Base-by-base conservation (phyloP, 352 stramenopile genomes). In the Phytophthora vignae region DNA sequence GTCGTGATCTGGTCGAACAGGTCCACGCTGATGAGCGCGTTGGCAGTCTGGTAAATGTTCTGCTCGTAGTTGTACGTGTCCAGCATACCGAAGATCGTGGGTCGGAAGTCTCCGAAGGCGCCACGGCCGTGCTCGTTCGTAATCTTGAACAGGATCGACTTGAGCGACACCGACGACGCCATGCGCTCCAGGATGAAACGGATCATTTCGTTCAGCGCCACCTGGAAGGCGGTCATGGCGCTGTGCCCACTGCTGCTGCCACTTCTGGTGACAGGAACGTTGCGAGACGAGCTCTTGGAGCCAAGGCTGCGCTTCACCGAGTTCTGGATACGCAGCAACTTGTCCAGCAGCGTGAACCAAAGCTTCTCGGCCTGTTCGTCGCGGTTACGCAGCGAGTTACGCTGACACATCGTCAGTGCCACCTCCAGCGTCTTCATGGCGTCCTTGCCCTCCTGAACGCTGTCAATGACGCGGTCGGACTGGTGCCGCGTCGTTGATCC, bases 341-440 rank as follows among this genome's bases (percentile, higher is more conserved):
- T 91, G 78, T 99, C 96, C 27, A 99, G 73, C 25, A 98, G 82
- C 61, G 96, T 97, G 69, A 99, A 98, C 95, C 95, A 99, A 11
- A 98, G 82, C 60, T 98, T 96, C 66, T 97, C 94, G 6, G 94
- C 94, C 59, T 98, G 93, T 11, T 95, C 89, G 55, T 96, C 87
- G 33, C 80, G 85, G 68, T 96, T 94, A 38, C 87, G 85, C 44
- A 92, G 79, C 25, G 85, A 93, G 74, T 99, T 98, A 48, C 96
- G 90, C 77, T 98, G 93, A 70, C 96, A 99, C 67, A 99, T 91
- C 49, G 96, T 95, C 31, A 99, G 73, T 14, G 92, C 91, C 31
- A 98, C 93, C 40, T 96, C 84, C 1, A 98, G 77, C 40, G 96
- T 97, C 67, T 97, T 87, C 82, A 96, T 97, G 0, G 95, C 86